Percentiles rank a stretch among this genome's conserved stretches.
These are phyloP conservation scores for Pezicula radicicola DNA, from an alignment of 2,329 filamentous ascomycete genomes.

Conservation along the genomic window DNA sequence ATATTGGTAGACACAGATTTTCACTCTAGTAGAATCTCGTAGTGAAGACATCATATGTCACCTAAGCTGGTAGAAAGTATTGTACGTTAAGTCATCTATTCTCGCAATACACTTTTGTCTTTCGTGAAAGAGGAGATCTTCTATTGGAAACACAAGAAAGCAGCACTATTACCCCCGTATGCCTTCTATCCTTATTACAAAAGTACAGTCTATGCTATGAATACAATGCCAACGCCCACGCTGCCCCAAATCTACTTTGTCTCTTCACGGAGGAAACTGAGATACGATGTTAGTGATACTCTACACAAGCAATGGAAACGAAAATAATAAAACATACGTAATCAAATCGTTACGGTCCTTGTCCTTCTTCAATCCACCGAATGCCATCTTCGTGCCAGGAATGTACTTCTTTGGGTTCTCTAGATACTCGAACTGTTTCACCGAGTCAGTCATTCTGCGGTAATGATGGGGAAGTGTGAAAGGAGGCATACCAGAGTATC, in stretches of 20 bases:
- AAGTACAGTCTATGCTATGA: slow-evolving; percentile 22
- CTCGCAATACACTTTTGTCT: not conserved
- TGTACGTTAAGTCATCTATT: too few species aligned
- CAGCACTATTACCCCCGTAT: not conserved
- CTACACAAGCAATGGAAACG: not conserved
- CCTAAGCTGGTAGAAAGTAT: too few species aligned
- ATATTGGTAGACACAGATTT: too few species aligned
- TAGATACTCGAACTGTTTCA: slow-evolving; percentile 82
- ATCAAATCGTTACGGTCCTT: slow-evolving; percentile 99
- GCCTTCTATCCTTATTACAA: slow-evolving; percentile 1
- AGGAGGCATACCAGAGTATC: slow-evolving; percentile 66
- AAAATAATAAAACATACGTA: slow-evolving; percentile 62
- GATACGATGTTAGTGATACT: slow-evolving; percentile 11
- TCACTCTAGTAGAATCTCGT: too few species aligned
- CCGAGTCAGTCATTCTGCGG: not conserved
- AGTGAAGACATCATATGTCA: too few species aligned
- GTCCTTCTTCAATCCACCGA: slow-evolving; percentile 98
- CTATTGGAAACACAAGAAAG: not conserved
- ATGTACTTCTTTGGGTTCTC: slow-evolving; percentile 99
- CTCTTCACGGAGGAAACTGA: slow-evolving; percentile 65
- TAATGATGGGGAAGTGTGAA: not conserved
- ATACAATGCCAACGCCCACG: slow-evolving; percentile 19
- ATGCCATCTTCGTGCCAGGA: slow-evolving; percentile 99
- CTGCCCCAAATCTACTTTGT: slow-evolving; percentile 56
- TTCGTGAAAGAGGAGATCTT: slow-evolving; percentile 11